Evolutionary conservation across 306 rosid species (phyloP).

Genomic region (Trichosanthes cucumerina): DNA sequence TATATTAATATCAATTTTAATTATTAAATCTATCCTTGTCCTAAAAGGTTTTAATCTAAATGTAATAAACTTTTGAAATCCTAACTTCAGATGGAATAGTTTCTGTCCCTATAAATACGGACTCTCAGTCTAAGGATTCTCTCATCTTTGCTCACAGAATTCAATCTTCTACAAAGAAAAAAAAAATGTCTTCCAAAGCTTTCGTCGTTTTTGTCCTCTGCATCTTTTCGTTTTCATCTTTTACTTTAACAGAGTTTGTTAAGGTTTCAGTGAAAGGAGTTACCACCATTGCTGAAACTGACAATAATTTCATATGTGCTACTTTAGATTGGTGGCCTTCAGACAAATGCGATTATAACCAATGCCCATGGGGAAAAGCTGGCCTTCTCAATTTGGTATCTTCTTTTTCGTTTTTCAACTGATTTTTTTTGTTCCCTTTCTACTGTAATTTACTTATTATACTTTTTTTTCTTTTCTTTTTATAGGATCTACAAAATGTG

Average conservation of each 20-base stretch:
- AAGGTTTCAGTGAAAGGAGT: constrained; percentile 25
- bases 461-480: neutral
- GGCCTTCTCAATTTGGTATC: constrained; percentile 40
- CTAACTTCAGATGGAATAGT: too few species aligned
- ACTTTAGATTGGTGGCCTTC: constrained; percentile 72
- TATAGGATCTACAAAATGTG: constrained; percentile 44
- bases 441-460: neutral
- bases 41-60: too few species aligned
- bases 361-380: constrained; percentile 48
- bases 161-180: neutral
- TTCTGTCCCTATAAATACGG: neutral
- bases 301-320: constrained; percentile 51
- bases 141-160: neutral
- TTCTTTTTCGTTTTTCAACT: neutral
- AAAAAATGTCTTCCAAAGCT: neutral
- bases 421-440: neutral
- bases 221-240: constrained; percentile 5
- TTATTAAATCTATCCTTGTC: too few species aligned
- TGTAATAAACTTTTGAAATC: too few species aligned
- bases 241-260: constrained; percentile 18
- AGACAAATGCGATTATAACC: constrained; percentile 40
- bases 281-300: constrained; percentile 33
- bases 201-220: neutral
- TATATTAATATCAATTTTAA: too few species aligned
- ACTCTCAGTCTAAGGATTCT: neutral